Conservation (phyloP, 192 early-diverging fungal genomes). For the Mortierella alpina region DNA sequence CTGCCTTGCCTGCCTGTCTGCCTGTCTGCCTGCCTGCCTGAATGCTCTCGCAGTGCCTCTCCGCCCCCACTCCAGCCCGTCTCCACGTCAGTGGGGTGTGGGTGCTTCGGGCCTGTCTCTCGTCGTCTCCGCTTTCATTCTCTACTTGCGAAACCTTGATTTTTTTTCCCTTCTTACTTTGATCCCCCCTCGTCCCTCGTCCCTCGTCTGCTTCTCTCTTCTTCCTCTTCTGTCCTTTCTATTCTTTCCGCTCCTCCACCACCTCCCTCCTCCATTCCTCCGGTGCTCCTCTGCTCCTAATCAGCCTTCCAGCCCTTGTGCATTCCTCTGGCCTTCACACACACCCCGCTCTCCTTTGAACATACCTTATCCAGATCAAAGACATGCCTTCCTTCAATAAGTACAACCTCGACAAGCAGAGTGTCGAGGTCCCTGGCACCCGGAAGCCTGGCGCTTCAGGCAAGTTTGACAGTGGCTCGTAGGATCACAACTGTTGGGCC, state of each 20-base stretch:
- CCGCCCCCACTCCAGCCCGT: constrained; percentile 3
- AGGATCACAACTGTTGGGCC: background rate
- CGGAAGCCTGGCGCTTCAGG: constrained; percentile 64
- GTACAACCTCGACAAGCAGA: constrained; percentile 64
- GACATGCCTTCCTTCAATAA: constrained; percentile 36
- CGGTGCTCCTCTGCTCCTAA: background rate
- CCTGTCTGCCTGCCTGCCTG: background rate
- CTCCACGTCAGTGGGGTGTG: background rate
- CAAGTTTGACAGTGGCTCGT: constrained; percentile 10
- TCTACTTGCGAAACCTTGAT: background rate
- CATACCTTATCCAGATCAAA: background rate
- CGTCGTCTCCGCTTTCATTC: no score
- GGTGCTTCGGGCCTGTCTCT: no score
- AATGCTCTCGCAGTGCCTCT: background rate
- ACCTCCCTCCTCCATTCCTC: background rate
- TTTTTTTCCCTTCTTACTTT: constrained; percentile 1
- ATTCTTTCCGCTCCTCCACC: background rate
- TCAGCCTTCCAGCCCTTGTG: background rate
- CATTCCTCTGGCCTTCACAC: background rate
- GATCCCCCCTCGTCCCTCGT: background rate
- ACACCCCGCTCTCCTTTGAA: background rate
- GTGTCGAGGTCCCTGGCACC: constrained; percentile 59
- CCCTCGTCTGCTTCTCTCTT: background rate
- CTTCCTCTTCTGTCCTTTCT: constrained; percentile 1
- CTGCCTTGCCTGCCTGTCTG: background rate